Percentiles rank a stretch among this genome's conserved stretches.
Evolutionary conservation across 1,284 basidiomycete genomes (phyloP).

Genomic region (Spongispora temasekensis): DNA sequence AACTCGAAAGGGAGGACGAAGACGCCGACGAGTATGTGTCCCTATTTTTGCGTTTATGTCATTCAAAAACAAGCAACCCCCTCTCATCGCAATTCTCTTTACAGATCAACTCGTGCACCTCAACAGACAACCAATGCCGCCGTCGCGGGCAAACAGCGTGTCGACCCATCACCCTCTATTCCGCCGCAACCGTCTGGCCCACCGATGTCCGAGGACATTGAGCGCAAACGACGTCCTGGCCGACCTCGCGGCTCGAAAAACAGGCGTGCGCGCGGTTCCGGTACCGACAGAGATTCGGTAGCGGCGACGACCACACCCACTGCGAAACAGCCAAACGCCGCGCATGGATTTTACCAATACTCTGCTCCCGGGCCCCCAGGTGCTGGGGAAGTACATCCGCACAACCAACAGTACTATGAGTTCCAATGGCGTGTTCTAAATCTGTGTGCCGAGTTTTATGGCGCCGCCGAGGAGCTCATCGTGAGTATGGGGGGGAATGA

Average conservation of each 20-base stretch:
- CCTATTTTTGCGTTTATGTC: constrained; percentile 8
- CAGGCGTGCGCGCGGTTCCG: constrained; percentile 48
- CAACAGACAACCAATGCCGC: constrained; percentile 19
- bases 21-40: constrained; percentile 35
- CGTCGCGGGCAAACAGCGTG: constrained; percentile 22
- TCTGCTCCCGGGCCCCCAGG: constrained; percentile 30
- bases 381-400: constrained; percentile 52
- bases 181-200: constrained; percentile 22
- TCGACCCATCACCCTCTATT: constrained; percentile 16
- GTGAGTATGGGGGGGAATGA: constrained; percentile 47
- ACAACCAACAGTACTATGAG: constrained; percentile 78
- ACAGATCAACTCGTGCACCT: constrained; percentile 26
- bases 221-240: constrained; percentile 66
- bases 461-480: constrained; percentile 78
- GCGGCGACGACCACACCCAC: constrained; percentile 14
- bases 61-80: constrained; percentile 1
- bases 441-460: constrained; percentile 80
- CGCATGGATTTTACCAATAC: constrained; percentile 34
- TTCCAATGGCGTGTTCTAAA: constrained; percentile 83
- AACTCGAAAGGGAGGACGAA: constrained; percentile 49
- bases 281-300: constrained; percentile 30
- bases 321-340: constrained; percentile 19
- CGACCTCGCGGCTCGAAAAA: constrained; percentile 77
- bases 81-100: constrained; percentile 1
- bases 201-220: constrained; percentile 26